Base-by-base conservation (phyloP, 2,329 filamentous ascomycete genomes). In the Cercospora sojina region DNA sequence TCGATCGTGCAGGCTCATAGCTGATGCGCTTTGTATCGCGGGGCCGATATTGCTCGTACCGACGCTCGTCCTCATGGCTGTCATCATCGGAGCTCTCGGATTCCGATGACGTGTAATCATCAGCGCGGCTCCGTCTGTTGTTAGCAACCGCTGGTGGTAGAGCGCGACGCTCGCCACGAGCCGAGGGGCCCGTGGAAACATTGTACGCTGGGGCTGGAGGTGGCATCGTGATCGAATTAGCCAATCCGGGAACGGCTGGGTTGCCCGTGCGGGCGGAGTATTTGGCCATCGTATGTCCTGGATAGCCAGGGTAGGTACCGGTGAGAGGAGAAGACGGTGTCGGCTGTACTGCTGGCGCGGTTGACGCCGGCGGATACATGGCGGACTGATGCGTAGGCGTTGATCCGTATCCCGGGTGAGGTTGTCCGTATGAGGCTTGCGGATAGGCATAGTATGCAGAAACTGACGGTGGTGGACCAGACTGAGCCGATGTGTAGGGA, bases 381-480 rank as follows among this genome's bases (percentile, higher is more conserved):
- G 63, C 23, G 10, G 63, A 74, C 73, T 71, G 69, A 12, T 60
- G 67, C 16, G 70, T 59, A 10, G 71, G 68, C 27, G 71, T 68
- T 25, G 62, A 59, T 25, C 68, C 71, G 18, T 68, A 63, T 56
- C 63, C 63, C 12, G 60, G 58, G 29, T 68, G 62, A 25, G 69
- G 51, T 13, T 59, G 64, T 27, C 69, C 63, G 29, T 65, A 65
- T 29, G 70, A 71, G 9, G 23, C 55, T 60, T 56, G 60, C n/a
- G 56, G 18, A 31, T 69, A 66, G 10, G 18, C 43, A 38, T 72
- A 71, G 57, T 72, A 74, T 9, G 72, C 71, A 20, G 74, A 74
- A n/a, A 69, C 69, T n/a, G 75, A 69, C 16, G 71, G 70, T 18
- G 71, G 73, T 13, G 71, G 73, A 16, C 71, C 73, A 49, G 66